Conservation (phyloP, 805 yeast species). For the Blastobotrys parvus region DNA sequence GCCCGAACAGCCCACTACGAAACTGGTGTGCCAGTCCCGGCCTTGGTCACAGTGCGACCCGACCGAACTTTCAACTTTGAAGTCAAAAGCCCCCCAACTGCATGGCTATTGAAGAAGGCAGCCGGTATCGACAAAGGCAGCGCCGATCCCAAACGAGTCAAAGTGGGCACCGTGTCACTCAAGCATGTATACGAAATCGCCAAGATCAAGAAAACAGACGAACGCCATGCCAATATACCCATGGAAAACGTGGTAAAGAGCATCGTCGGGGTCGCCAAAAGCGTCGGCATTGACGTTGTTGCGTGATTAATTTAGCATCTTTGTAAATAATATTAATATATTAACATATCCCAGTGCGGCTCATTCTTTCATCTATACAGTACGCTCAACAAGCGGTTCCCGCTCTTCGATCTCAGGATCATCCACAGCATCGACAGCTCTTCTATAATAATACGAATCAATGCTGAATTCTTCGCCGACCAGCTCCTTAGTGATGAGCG, state of each 20-base stretch:
- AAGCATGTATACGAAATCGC: constrained; percentile 95
- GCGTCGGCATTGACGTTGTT: constrained; percentile 78
- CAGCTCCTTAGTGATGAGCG: constrained; percentile 25
- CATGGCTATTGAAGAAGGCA: constrained; percentile 75
- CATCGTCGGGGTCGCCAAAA: constrained; percentile 79
- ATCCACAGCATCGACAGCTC: too few species aligned
- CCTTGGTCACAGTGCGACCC: constrained; percentile 76
- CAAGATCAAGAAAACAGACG: constrained; percentile 79
- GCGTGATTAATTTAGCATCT: too few species aligned
- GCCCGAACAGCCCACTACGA: constrained; percentile 86
- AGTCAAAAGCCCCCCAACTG: constrained; percentile 84
- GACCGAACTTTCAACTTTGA: constrained; percentile 85
- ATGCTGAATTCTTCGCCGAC: constrained; percentile 30
- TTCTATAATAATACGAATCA: constrained; percentile 11
- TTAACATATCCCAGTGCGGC: too few species aligned
- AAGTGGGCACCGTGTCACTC: constrained; percentile 60
- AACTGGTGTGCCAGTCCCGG: constrained; percentile 89
- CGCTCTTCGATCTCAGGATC: too few species aligned
- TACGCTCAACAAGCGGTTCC: too few species aligned
- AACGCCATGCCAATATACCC: constrained; percentile 60
- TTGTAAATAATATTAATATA: too few species aligned
- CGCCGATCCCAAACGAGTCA: constrained; percentile 49
- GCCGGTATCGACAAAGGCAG: constrained; percentile 77
- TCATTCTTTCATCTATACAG: too few species aligned
- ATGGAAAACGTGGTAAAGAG: constrained; percentile 73